These are phyloP conservation scores for Clarireedia homoeocarpa DNA, from an alignment of 2,329 filamentous ascomycete species.

Conservation along the genomic window DNA sequence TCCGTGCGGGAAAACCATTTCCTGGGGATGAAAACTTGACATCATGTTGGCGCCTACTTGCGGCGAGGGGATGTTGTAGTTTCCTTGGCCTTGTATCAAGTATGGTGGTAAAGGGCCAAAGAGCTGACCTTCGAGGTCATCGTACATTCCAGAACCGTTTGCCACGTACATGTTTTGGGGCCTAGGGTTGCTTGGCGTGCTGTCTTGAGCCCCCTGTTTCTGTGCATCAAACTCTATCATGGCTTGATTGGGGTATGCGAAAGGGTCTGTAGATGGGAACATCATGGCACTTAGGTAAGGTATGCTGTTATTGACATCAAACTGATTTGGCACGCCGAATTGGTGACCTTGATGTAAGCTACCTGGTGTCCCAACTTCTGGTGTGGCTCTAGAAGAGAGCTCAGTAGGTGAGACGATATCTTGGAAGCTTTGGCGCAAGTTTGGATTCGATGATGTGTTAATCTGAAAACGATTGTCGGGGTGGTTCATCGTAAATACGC, in stretches of 20 bases:
- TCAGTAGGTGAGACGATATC: slow-evolving; percentile 23
- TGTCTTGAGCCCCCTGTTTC: slow-evolving; percentile 21
- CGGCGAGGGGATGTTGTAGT: slow-evolving; percentile 13
- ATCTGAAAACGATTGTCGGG: slow-evolving; percentile 16
- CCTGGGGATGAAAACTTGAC: slow-evolving; percentile 11
- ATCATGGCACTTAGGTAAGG: slow-evolving; percentile 70
- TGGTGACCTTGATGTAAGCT: slow-evolving; percentile 13
- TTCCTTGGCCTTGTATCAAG: slow-evolving; percentile 34
- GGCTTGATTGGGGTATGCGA: slow-evolving; percentile 69
- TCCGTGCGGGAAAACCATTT: slow-evolving; percentile 18
- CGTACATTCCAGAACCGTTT: slow-evolving; percentile 28
- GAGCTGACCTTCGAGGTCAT: slow-evolving; percentile 66
- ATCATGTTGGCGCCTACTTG: slow-evolving; percentile 14
- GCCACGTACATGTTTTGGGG: slow-evolving; percentile 23
- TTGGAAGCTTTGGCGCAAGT: slow-evolving; percentile 23
- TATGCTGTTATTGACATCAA: slow-evolving; percentile 32
- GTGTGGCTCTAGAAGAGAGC: slow-evolving; percentile 23
- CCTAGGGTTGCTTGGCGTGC: slow-evolving; percentile 9
- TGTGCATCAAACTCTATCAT: slow-evolving; percentile 48
- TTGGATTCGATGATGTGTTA: slow-evolving; percentile 22
- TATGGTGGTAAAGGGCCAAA: slow-evolving; percentile 66
- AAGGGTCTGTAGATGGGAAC: slow-evolving; percentile 71
- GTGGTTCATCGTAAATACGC: slow-evolving; percentile 13
- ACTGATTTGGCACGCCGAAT: slow-evolving; percentile 28
- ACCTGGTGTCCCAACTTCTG: slow-evolving; percentile 18